phyloP scores from a whole-genome alignment of 2,329 filamentous ascomycete species.

The Penicillium sp. region DNA sequence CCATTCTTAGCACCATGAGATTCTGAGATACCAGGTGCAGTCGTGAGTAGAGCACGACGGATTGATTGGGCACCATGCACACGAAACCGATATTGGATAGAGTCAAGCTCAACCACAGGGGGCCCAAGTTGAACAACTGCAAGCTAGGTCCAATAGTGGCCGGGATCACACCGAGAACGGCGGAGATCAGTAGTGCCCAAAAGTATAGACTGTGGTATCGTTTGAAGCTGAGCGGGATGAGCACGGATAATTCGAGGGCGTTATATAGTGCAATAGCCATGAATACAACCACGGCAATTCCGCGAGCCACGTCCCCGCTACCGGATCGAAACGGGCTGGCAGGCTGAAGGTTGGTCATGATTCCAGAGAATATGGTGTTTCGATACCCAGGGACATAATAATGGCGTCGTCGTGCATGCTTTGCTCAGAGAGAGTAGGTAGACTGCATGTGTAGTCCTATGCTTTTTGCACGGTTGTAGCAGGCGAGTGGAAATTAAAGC shows the following conservation, averaged over 20 bases:
- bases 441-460: neutral
- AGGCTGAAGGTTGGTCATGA: neutral
- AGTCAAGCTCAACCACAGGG: constrained; percentile 28
- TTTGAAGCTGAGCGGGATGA: constrained; percentile 2
- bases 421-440: neutral
- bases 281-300: constrained; percentile 1
- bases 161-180: constrained; percentile 15
- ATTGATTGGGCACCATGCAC: constrained; percentile 36
- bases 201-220: constrained; percentile 7
- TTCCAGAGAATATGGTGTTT: neutral
- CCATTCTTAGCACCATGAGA: neutral
- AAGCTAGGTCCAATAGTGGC: constrained; percentile 33
- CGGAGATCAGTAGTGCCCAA: constrained; percentile 1
- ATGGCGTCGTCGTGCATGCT: neutral
- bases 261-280: constrained; percentile 7
- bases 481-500: neutral
- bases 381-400: neutral
- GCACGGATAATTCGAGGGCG: constrained; percentile 2
- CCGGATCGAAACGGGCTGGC: neutral
- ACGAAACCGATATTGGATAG: constrained; percentile 51
- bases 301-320: neutral
- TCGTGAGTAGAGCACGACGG: constrained; percentile 9
- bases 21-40: constrained; percentile 2
- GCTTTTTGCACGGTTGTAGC: neutral
- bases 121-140: constrained; percentile 24